Base-by-base conservation (phyloP, 116 monocot species). In the Cymodocea nodosa region DNA sequence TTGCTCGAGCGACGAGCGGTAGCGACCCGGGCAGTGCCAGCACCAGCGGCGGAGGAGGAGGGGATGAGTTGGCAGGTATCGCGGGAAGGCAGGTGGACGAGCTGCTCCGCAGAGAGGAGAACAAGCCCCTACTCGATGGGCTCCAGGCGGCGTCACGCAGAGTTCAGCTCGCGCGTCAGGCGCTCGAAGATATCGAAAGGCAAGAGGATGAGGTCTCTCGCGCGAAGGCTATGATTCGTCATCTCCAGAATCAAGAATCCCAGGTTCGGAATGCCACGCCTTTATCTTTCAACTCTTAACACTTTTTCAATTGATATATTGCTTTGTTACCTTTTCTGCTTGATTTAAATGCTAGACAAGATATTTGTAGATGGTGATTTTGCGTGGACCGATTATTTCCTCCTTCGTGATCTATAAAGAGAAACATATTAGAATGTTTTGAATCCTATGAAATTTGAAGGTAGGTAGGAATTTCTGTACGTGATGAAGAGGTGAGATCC, bases 141-240 rank as follows among this genome's bases (percentile, higher is more conserved):
- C 71, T 93, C 14, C 66, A 85, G 44, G 77, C 71, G 50, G 93
- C 93, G 18, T 77, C 83, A 5, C 75, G 65, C 34, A 54, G 88
- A 44, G 88, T 88, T 20, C 83, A 93, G 16, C 52, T 59, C 57
- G 93, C 93, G 15, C 76, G 84, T 56, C 78, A 24, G 35, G 89
- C 82, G n/a, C 80, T 94, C 30, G 80, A 78, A 4, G 84, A 86
- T 19, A 84, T 94, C 56, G 68, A 80, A 75, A 69, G 74, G 66
- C 84, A 79, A 73, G 84, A 87, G 55, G 84, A 78, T 15, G 82
- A 84, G 15, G 75, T 70, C 18, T 53, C 50, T 5, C 62, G 66
- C 13, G 76, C 73, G 17, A 84, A 80, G 64, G 69, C 75, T 15
- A 14, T 72, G 51, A 50, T 87, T 53, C 72, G 61, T 24, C 80